These are phyloP conservation scores for Pleurotus tuber-regium DNA, from an alignment of 768 basidiomycete species.

Conservation along the genomic window DNA sequence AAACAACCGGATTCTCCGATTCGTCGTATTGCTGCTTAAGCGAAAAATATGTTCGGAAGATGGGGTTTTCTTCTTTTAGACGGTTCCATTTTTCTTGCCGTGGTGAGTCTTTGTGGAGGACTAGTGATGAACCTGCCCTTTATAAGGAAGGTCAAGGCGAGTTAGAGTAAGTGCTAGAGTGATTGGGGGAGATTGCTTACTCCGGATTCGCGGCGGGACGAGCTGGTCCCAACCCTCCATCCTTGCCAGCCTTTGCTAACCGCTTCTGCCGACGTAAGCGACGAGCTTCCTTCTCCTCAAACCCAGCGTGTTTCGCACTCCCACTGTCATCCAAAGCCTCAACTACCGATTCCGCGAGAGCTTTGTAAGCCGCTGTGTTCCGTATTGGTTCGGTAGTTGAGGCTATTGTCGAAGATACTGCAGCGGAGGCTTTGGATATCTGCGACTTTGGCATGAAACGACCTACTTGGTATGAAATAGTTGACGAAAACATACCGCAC, in stretches of 20 bases:
- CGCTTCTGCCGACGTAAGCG: constrained; percentile 76
- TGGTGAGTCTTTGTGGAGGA: constrained; percentile 80
- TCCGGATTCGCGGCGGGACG: constrained; percentile 74
- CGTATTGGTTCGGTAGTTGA: constrained; percentile 96
- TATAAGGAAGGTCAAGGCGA: too few species aligned
- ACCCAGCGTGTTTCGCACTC: constrained; percentile 92
- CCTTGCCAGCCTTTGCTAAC: constrained; percentile 81
- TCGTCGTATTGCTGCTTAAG: constrained; percentile 80
- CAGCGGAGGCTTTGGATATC: constrained; percentile 84
- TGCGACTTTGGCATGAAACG: constrained; percentile 24
- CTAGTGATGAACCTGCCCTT: constrained; percentile 85
- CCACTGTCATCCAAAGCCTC: constrained; percentile 95
- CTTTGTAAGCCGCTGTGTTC: constrained; percentile 93
- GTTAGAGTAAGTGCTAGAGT: too few species aligned
- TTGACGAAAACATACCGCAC: constrained; percentile 54
- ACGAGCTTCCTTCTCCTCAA: constrained; percentile 92
- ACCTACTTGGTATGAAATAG: not conserved
- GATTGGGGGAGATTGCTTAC: too few species aligned
- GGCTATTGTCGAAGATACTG: constrained; percentile 82
- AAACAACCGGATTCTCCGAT: constrained; percentile 88
- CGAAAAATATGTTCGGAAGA: constrained; percentile 57
- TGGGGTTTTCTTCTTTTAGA: constrained; percentile 76
- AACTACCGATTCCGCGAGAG: constrained; percentile 80
- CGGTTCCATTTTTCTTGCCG: constrained; percentile 79
- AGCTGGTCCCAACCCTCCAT: constrained; percentile 49